These are phyloP conservation scores for Trichoderma hamatum DNA, from an alignment of 2,329 filamentous ascomycete species.

Conservation along the genomic window DNA sequence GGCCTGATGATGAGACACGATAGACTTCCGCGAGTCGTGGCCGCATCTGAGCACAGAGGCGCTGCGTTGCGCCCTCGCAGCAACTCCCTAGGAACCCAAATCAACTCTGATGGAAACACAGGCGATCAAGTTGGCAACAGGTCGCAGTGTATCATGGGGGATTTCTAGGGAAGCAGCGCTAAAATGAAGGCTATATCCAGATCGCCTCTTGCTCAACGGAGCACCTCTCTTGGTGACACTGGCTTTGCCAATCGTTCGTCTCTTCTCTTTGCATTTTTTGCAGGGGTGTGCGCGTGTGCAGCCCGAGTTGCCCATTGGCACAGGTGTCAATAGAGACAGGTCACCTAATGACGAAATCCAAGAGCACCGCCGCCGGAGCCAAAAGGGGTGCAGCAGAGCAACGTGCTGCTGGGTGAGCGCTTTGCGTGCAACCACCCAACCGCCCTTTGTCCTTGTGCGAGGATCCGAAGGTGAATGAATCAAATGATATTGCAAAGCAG, in stretches of 20 bases:
- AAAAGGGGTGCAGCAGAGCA: constrained; percentile 7
- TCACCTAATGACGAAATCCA: constrained; percentile 19
- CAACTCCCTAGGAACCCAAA: background rate
- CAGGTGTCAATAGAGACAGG: background rate
- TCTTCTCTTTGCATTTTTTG: background rate
- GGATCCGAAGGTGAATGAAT: background rate
- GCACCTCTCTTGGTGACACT: background rate
- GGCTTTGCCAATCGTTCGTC: background rate
- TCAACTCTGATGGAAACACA: background rate
- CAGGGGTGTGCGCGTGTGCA: constrained; percentile 10
- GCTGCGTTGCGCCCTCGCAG: background rate
- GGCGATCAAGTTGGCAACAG: background rate
- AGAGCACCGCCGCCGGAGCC: constrained; percentile 9
- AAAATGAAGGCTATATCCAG: background rate
- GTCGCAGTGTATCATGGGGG: background rate
- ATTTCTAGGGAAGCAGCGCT: background rate
- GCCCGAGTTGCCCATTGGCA: constrained; percentile 3
- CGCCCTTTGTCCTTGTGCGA: background rate
- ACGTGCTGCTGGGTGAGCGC: constrained; percentile 15
- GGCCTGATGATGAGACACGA: background rate
- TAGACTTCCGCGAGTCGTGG: background rate
- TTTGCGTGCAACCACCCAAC: background rate
- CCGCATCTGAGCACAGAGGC: background rate
- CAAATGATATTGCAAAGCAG: background rate
- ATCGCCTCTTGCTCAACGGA: background rate